These are phyloP conservation scores for Plantago lanceolata DNA, from an alignment of 305 asterid species.

Conservation along the genomic window DNA sequence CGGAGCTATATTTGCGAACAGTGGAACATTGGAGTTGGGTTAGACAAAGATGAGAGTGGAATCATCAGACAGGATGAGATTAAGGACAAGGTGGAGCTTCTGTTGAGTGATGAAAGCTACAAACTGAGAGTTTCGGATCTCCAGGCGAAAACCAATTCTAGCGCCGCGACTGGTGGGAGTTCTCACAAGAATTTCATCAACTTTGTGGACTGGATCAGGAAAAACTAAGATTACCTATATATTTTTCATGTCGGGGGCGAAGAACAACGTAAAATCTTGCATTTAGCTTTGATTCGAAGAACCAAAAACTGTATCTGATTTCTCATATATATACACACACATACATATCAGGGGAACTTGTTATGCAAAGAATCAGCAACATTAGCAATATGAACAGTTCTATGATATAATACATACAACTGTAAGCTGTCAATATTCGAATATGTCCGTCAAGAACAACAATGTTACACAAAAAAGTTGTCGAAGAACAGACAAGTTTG, in stretches of 20 bases:
- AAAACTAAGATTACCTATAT: conserved; percentile 12
- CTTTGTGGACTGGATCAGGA: conserved; percentile 42
- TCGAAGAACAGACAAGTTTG: too few relatives aligned
- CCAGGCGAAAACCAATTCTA: conserved; percentile 25
- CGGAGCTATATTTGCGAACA: conserved; percentile 42
- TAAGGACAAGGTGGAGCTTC: conserved; percentile 33
- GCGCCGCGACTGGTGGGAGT: conserved; percentile 30
- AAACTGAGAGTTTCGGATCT: conserved; percentile 32
- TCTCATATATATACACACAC: too few relatives aligned
- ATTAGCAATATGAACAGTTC: too few relatives aligned
- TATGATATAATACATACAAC: too few relatives aligned
- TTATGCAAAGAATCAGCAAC: too few relatives aligned
- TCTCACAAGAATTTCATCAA: conserved; percentile 29
- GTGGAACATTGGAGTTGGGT: conserved; percentile 50
- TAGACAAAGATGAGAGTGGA: conserved; percentile 37
- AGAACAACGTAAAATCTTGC: background rate
- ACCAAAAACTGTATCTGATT: too few relatives aligned
- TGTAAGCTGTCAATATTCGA: too few relatives aligned
- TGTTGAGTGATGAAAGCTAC: conserved; percentile 29
- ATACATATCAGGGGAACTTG: too few relatives aligned
- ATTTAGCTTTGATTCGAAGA: too few relatives aligned
- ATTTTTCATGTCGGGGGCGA: background rate
- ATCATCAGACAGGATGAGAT: conserved; percentile 39
- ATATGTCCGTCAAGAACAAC: too few relatives aligned
- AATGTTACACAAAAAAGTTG: too few relatives aligned